Evolutionary conservation across 345 rosid species (phyloP), one percentile per base, ranked within the genome.

Genomic region (Toxicodendron radicans): DNA sequence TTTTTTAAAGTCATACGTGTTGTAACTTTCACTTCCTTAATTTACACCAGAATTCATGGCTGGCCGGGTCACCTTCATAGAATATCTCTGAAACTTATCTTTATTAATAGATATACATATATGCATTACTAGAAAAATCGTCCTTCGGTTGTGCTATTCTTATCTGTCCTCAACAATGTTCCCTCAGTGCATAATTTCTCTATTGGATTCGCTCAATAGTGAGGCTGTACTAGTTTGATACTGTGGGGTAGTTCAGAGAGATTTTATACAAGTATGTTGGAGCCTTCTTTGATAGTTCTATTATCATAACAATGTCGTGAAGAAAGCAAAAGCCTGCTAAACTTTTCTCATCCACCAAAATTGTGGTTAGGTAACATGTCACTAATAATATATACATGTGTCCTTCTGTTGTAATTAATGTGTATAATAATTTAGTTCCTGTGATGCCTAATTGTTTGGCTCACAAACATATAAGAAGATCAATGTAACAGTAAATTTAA

Each of bases 41-140:
- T 16, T 9, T 1, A n/a, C 66, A 54, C 21, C 75, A 23, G 2
- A 56, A 33, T 32, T 43, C 59, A 49, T 49, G 38, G 7, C 38
- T 35, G 38, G 58, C 18, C 16, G 8, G 56, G 21, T 71, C 71
- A 64, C 75, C 17, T 56, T 54, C 51, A 23, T 58, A 33, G 20
- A 77, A 71, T 76, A 69, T 52, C 27, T 68, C 51, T 3, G 32
- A 66, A 30, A 66, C 74, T 53, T 79, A 45, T 79, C 70, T 18
- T 66, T 53, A 0, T 32, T 18, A 9, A 10, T 10, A 30, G 71
- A 67, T 51, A 66, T 23, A 66, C 13, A 16, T 8, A 48, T 17
- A 51, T 66, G 60, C 8, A 52, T 24, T n/a, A 10, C 0, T 32
- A 68, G 32, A 18, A 20, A 68, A 5, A n/a, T 53, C 32, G 20